Percentiles rank a stretch among this genome's conserved stretches.
Evolutionary conservation across 2,329 filamentous ascomycete species (phyloP).

Genomic region (Microdochium bolleyi): DNA sequence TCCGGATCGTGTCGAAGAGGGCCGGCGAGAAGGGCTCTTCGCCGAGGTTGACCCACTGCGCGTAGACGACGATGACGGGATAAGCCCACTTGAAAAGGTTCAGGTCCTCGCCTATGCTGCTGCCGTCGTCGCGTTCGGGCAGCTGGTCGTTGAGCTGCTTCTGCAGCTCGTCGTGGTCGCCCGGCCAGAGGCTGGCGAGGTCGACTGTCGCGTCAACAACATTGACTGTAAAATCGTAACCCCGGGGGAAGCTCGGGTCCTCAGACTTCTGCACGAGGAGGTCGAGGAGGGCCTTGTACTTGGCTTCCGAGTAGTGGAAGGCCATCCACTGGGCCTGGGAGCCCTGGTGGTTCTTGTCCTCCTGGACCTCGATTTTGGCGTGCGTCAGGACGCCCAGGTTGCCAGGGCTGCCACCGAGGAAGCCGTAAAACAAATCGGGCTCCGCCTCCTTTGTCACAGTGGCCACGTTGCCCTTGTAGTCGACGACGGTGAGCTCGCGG

Average conservation of each 20-base stretch:
- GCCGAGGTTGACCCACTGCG: conserved; percentile 31
- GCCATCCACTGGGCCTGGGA: conserved; percentile 30
- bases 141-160: conserved; percentile 28
- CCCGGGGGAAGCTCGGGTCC: conserved; percentile 30
- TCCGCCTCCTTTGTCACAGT: conserved; percentile 38
- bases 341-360: conserved; percentile 27
- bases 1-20: conserved; percentile 32
- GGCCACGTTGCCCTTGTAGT: conserved; percentile 33
- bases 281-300: conserved; percentile 25
- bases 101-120: conserved; percentile 28
- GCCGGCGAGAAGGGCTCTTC: conserved; percentile 23
- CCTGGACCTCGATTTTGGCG: conserved; percentile 37
- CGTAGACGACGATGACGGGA: conserved; percentile 34
- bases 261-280: conserved; percentile 35
- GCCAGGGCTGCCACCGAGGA: conserved; percentile 49
- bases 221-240: conserved; percentile 38
- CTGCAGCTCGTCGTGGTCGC: conserved; percentile 25
- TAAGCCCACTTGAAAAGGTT: conserved; percentile 26
- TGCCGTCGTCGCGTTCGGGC: conserved; percentile 23
- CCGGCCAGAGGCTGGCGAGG: conserved; percentile 24
- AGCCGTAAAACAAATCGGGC: conserved; percentile 50
- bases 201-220: conserved; percentile 33
- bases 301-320: conserved; percentile 26
- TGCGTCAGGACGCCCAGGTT: conserved; percentile 49
- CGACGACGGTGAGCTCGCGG: conserved; percentile 38